phyloP scores from a whole-genome alignment of 495 filamentous ascomycete genomes.

The Stereocaulon alpinum region DNA sequence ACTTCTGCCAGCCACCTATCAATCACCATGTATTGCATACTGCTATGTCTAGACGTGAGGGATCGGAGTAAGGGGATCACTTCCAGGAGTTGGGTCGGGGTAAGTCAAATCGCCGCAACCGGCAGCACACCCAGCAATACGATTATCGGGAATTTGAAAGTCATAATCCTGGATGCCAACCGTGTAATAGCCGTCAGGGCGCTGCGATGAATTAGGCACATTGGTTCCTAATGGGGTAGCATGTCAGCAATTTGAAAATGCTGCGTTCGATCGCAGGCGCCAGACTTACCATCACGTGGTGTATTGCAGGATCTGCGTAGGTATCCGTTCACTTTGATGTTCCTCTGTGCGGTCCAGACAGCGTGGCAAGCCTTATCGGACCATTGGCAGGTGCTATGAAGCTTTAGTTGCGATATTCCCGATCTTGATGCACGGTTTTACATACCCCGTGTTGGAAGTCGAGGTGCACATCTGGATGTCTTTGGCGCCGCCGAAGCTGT shows the following conservation, averaged over 20 bases:
- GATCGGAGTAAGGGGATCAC: background rate
- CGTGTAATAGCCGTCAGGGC: slow-evolving; percentile 7
- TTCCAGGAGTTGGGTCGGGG: slow-evolving; percentile 1
- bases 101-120: slow-evolving; percentile 7
- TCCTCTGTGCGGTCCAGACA: slow-evolving; percentile 6
- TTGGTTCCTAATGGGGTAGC: background rate
- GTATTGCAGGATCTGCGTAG: slow-evolving; percentile 8
- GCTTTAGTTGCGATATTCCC: background rate
- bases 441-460: background rate
- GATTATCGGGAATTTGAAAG: slow-evolving; percentile 6
- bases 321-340: slow-evolving; percentile 5
- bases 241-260: background rate
- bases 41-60: background rate
- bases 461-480: slow-evolving; percentile 9
- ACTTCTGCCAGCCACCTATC: background rate
- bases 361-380: slow-evolving; percentile 5
- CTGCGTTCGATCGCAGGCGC: background rate
- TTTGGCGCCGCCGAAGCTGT: slow-evolving; percentile 7
- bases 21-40: background rate
- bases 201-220: slow-evolving; percentile 1
- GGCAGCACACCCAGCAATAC: slow-evolving; percentile 5
- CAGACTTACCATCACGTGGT: slow-evolving; percentile 6
- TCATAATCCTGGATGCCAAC: slow-evolving; percentile 7
- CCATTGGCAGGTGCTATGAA: slow-evolving; percentile 7
- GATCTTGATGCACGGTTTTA: background rate